Conservation (phyloP, 2,329 filamentous ascomycete species). For the Escovopsis sp. region DNA sequence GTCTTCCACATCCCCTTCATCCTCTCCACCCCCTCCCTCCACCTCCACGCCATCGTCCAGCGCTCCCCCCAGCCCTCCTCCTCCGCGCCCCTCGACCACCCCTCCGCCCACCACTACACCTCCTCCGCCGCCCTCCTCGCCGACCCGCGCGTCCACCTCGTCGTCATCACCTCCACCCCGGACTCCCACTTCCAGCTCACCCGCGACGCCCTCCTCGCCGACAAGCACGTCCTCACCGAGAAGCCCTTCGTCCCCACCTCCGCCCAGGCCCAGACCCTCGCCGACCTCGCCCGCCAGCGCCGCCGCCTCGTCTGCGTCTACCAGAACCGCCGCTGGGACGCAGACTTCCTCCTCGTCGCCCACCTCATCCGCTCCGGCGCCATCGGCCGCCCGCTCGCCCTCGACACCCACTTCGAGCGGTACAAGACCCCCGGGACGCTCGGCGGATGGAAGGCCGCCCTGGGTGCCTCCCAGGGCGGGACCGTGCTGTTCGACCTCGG, state of each 20-base stretch:
- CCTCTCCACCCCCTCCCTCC: constrained; percentile 44
- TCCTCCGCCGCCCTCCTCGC: constrained; percentile 45
- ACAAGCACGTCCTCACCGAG: constrained; percentile 68
- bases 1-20: constrained; percentile 77
- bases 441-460: constrained; percentile 49
- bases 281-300: constrained; percentile 34
- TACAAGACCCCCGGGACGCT: constrained; percentile 45
- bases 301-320: constrained; percentile 48
- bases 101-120: constrained; percentile 46
- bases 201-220: constrained; percentile 47
- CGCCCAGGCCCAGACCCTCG: constrained; percentile 50
- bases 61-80: constrained; percentile 47
- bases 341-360: constrained; percentile 56
- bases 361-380: constrained; percentile 42
- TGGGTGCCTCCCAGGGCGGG: constrained; percentile 44
- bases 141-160: constrained; percentile 50
- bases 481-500: constrained; percentile 61
- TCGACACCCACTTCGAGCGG: constrained; percentile 68
- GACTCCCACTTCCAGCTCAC: constrained; percentile 53
- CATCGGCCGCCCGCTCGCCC: constrained; percentile 60
- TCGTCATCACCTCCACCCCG: constrained; percentile 58
- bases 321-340: constrained; percentile 65
- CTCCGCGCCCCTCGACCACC: constrained; percentile 55
- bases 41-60: constrained; percentile 62
- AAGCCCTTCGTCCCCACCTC: constrained; percentile 68